Percentiles rank a stretch among this genome's conserved stretches.
Conservation (phyloP, 2,329 filamentous ascomycete species). For the Pyrenochaeta sp. region DNA sequence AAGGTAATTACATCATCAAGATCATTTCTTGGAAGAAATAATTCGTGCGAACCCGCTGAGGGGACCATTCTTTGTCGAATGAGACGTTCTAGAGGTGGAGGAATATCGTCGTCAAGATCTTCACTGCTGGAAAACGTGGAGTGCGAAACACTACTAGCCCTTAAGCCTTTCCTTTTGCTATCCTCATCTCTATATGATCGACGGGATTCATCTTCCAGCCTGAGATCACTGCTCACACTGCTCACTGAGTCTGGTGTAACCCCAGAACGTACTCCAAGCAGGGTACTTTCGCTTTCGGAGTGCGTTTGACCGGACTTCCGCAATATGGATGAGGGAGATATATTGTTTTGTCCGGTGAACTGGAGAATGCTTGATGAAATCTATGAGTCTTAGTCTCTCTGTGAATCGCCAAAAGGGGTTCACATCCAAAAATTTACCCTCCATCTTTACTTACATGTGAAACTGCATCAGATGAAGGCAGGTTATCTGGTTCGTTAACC, state of each 20-base stretch:
- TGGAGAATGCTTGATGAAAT: not conserved
- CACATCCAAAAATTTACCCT: not conserved
- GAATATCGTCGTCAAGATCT: not conserved
- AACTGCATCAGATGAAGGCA: not conserved
- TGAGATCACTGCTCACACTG: not conserved
- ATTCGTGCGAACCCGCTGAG: not conserved
- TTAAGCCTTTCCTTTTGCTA: not conserved
- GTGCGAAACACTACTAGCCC: not conserved
- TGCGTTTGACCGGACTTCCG: not conserved
- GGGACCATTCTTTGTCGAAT: not conserved
- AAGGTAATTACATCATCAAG: not conserved
- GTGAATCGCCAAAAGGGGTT: too few relatives aligned
- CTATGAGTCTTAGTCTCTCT: not conserved
- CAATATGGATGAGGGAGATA: not conserved
- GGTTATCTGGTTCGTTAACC: not conserved
- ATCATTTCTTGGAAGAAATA: not conserved
- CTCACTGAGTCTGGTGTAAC: not conserved
- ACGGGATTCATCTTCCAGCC: not conserved
- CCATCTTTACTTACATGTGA: not conserved
- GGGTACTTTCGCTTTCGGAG: not conserved
- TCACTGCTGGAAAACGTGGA: not conserved
- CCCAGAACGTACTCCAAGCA: not conserved
- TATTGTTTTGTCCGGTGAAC: not conserved
- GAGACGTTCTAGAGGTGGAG: not conserved
- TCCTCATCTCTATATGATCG: not conserved